Percentiles rank a stretch among this genome's conserved stretches.
phyloP scores from a whole-genome alignment of 2,329 filamentous ascomycete species.

The Sodiomyces alkalinus region DNA sequence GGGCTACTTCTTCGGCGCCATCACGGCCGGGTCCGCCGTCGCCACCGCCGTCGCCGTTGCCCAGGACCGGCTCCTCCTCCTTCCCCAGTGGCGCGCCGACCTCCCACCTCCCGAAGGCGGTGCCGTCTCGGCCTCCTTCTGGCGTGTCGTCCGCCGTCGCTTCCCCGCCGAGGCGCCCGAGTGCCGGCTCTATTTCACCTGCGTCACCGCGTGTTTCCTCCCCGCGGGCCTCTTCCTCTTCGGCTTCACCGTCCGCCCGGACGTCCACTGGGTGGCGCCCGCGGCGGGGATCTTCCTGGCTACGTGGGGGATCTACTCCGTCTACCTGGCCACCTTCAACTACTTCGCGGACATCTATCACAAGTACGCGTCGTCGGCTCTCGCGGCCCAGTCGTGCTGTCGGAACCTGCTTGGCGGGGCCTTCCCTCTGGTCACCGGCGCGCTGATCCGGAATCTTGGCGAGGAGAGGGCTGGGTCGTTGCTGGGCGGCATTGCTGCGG shows the following conservation, averaged over 20 bases:
- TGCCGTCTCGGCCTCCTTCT: slow-evolving; percentile 19
- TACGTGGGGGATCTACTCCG: slow-evolving; percentile 72
- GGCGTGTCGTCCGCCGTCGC: slow-evolving; percentile 26
- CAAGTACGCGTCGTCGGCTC: slow-evolving; percentile 66
- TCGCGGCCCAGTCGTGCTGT: slow-evolving; percentile 77
- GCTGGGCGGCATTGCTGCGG: slow-evolving; percentile 54
- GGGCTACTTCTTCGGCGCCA: slow-evolving; percentile 49
- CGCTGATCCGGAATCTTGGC: slow-evolving; percentile 60
- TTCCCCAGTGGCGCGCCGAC: slow-evolving; percentile 19
- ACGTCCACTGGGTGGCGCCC: slow-evolving; percentile 58
- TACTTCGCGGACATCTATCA: slow-evolving; percentile 85
- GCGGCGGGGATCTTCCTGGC: slow-evolving; percentile 55
- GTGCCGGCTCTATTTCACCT: slow-evolving; percentile 69
- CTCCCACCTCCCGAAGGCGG: too few species aligned
- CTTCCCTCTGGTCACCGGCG: slow-evolving; percentile 62
- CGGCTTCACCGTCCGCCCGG: slow-evolving; percentile 50
- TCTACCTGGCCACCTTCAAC: slow-evolving; percentile 85
- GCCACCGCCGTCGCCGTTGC: slow-evolving; percentile 55
- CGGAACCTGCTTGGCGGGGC: slow-evolving; percentile 69
- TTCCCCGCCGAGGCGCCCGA: slow-evolving; percentile 49
- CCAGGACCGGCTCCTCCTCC: slow-evolving; percentile 52
- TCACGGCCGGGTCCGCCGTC: slow-evolving; percentile 46
- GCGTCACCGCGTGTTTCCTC: slow-evolving; percentile 57
- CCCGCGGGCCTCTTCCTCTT: slow-evolving; percentile 73
- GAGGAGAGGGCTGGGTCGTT: slow-evolving; percentile 57